Base-by-base conservation (phyloP, 129 eudicot species). In the Artemisia tridentata region DNA sequence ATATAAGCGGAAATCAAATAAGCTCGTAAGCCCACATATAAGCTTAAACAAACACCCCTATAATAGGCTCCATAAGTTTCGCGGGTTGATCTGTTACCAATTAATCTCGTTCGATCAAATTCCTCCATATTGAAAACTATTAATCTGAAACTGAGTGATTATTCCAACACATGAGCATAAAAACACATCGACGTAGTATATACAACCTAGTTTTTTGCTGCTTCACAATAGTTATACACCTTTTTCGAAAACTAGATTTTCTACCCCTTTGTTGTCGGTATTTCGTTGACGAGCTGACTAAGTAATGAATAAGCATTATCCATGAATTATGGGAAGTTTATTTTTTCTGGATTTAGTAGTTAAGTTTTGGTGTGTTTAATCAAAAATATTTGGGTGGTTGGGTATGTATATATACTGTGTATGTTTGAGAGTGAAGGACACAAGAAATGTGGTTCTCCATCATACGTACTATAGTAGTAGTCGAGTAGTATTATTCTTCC, bases 161-260 rank as follows among this genome's bases (percentile, higher is more conserved):
- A 25, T 57, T 76, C 92, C 86, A 81, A 56, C 92, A 84, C 58
- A 86, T 21, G 34, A 86, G 91, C 91, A 86, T 83, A 53, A 75
- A 67, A 43, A 83, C 86, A 50, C 91, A 86, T 34, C 92, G 88
- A 5, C 79, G 56, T 43, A 84, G 82, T 43, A 86, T 86, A 63
- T 86, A 86, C 6, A 84, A 45, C 66, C 86, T 69, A 9, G 92
- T 84, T 54, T 71, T 73, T n/a, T 81, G 88, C 59, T 81, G 86
- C 76, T 84, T 86, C 43, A 69, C 84, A 73, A 84, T 62, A 11
- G 68, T 23, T 11, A 69, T 57, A 50, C 86, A 83, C 69, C 84
- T 76, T 62, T 78, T 73, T 38, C 82, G 58, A n/a, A 83, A 80
- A 34, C 69, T 71, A 15, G 53, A 21, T 48, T 71, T 75, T 79